phyloP scores from a whole-genome alignment of 192 early-diverging fungal genomes.

The Pilaira anomala region DNA sequence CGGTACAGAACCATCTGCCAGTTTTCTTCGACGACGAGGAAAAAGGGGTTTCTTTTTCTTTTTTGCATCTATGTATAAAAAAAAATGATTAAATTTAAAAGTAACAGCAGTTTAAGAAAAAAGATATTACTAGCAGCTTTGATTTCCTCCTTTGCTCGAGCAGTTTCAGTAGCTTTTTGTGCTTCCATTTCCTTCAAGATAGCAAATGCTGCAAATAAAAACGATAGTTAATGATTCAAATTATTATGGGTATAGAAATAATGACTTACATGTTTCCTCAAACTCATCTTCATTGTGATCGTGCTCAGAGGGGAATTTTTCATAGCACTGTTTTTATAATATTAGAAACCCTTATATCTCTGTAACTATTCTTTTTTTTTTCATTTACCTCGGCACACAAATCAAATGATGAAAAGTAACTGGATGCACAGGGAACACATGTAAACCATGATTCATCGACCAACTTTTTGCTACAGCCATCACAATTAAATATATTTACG shows the following conservation, averaged over 20 bases:
- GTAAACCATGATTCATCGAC: constrained; percentile 61
- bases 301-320: constrained; percentile 43
- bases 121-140: constrained; percentile 29
- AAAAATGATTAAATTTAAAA: constrained; percentile 8
- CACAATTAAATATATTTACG: constrained; percentile 69
- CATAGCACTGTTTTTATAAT: constrained; percentile 44
- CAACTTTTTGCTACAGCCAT: constrained; percentile 56
- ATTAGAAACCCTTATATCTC: not conserved
- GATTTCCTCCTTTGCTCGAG: constrained; percentile 37
- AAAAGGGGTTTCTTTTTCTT: constrained; percentile 21
- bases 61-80: constrained; percentile 11
- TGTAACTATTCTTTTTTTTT: not conserved
- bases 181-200: constrained; percentile 45
- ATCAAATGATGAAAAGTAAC: constrained; percentile 73
- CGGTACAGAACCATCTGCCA: constrained; percentile 18
- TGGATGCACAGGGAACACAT: constrained; percentile 56
- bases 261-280: constrained; percentile 51
- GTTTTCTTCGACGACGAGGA: constrained; percentile 26
- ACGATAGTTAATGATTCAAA: no score
- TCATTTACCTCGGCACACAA: constrained; percentile 55
- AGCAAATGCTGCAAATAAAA: constrained; percentile 31
- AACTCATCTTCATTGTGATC: constrained; percentile 53
- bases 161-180: constrained; percentile 36
- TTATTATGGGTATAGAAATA: not conserved
- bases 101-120: not conserved